phyloP scores from a whole-genome alignment of 2,329 filamentous ascomycete species.

The Aureobasidium zeae region DNA sequence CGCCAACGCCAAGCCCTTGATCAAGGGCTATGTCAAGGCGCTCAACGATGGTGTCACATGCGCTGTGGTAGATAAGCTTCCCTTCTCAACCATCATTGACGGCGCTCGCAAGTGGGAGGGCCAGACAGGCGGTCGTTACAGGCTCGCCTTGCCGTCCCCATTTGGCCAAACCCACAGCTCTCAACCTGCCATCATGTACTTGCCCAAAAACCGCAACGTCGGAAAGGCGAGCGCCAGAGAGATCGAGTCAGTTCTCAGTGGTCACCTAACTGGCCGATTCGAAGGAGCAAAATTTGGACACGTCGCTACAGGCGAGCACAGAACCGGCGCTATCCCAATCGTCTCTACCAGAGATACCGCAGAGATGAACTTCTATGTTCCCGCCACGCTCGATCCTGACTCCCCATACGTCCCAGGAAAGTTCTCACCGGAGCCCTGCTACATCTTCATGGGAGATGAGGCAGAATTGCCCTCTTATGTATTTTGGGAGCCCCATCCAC shows the following conservation, averaged over 20 bases:
- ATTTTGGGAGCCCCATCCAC: slow-evolving; percentile 1
- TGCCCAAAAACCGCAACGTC: neutral
- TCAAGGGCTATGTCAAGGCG: no score
- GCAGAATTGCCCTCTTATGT: slow-evolving; percentile 4
- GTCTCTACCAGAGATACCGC: neutral
- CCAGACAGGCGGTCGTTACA: neutral
- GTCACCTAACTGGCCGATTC: neutral
- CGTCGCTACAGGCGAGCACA: neutral
- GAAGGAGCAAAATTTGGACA: neutral
- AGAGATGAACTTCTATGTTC: neutral
- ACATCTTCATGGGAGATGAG: neutral
- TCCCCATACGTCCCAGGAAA: neutral
- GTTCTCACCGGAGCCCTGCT: neutral
- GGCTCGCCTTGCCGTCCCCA: neutral
- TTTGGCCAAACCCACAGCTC: neutral
- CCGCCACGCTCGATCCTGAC: neutral
- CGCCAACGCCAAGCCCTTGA: neutral
- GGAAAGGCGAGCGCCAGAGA: neutral
- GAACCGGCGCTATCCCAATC: slow-evolving; percentile 2
- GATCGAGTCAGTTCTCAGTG: neutral
- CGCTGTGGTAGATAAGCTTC: neutral
- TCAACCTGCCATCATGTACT: neutral
- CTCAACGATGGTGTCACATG: neutral
- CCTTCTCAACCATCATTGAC: neutral
- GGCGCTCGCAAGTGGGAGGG: neutral